A percentile compares a stretch with the other conserved stretches of the same genome.
Conservation (phyloP, 306 rosid genomes). For the Pterocarpus macrocarpus region DNA sequence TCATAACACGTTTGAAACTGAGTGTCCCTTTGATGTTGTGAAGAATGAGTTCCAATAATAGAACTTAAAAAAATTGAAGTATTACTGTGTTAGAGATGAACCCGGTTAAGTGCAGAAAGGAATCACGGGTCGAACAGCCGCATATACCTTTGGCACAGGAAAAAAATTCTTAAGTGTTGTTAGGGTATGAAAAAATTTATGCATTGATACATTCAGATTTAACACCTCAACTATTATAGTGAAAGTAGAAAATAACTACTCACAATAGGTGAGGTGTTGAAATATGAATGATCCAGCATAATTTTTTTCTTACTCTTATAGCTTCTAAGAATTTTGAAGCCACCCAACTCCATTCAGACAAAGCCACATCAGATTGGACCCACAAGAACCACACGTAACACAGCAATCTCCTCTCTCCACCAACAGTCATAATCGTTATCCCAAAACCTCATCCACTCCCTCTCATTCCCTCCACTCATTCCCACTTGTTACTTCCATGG, state of each 20-base stretch:
- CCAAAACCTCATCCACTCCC: constrained; percentile 56
- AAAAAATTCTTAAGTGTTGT: too few species aligned
- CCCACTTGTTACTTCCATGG: constrained; percentile 33
- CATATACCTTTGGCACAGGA: constrained; percentile 3
- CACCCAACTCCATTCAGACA: neutral
- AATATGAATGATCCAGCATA: too few species aligned
- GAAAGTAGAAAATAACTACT: too few species aligned
- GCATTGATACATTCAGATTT: too few species aligned
- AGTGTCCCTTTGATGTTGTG: too few species aligned
- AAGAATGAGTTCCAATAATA: too few species aligned
- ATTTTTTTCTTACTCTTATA: too few species aligned
- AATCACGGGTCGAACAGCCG: constrained; percentile 39
- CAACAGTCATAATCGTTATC: constrained; percentile 55
- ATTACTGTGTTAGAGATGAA: neutral
- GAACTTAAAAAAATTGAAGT: too few species aligned
- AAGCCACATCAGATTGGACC: constrained; percentile 48
- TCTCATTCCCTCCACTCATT: constrained; percentile 57
- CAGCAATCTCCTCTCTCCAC: constrained; percentile 35
- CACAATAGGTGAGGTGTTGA: too few species aligned
- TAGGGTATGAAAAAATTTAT: too few species aligned
- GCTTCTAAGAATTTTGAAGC: neutral
- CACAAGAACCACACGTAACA: constrained; percentile 3
- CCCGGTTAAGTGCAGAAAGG: constrained; percentile 2
- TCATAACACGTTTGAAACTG: too few species aligned
- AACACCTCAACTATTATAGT: too few species aligned